Conservation (phyloP, 257 asterid genomes). For the Lycium ferocissimum region DNA sequence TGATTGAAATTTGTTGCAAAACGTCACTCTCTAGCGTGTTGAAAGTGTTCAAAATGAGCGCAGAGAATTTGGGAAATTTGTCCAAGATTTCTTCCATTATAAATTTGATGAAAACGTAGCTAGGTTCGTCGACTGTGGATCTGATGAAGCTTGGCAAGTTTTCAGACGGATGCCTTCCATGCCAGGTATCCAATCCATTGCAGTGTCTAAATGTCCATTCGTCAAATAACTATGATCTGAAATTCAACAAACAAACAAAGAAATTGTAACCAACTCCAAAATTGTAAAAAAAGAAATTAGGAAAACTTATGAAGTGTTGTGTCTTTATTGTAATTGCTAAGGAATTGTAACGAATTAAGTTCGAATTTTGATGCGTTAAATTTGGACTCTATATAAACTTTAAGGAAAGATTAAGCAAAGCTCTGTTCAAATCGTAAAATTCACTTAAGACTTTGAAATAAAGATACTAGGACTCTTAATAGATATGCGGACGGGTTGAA, state of each 20-base stretch:
- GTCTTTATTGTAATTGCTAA: too few relatives aligned
- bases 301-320: too few relatives aligned
- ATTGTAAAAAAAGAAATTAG: background rate
- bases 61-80: conserved; percentile 37
- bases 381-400: too few relatives aligned
- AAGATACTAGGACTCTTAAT: too few relatives aligned
- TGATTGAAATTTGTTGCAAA: conserved; percentile 26
- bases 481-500: too few relatives aligned
- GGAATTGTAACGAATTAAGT: too few relatives aligned
- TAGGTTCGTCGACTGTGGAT: conserved; percentile 38
- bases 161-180: conserved; percentile 40
- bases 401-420: too few relatives aligned
- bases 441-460: too few relatives aligned
- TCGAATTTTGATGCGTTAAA: too few relatives aligned
- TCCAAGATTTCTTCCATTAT: conserved; percentile 26
- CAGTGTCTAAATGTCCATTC: conserved; percentile 40
- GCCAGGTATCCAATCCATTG: conserved; percentile 43
- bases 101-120: conserved; percentile 19
- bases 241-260: background rate
- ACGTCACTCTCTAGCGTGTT: conserved; percentile 36
- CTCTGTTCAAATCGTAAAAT: too few relatives aligned
- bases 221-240: conserved; percentile 39
- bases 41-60: conserved; percentile 39
- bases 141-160: conserved; percentile 43
- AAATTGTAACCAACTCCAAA: background rate